These are phyloP conservation scores for Psilocybe subaeruginosa DNA, from an alignment of 768 basidiomycete species.

Conservation along the genomic window DNA sequence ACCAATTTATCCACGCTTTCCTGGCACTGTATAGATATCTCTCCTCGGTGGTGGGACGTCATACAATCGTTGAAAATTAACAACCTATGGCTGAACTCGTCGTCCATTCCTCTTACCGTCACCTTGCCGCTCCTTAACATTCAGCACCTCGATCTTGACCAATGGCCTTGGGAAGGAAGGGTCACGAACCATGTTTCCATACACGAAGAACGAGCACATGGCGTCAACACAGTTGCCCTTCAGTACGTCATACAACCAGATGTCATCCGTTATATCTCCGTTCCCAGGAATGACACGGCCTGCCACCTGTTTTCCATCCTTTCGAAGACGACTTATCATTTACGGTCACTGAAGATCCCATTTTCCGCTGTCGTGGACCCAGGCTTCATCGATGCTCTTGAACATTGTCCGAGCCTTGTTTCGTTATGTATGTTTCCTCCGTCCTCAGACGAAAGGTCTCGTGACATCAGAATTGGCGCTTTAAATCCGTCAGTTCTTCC, in stretches of 20 bases:
- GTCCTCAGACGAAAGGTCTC: conserved; percentile 22
- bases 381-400: conserved; percentile 27
- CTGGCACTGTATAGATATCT: conserved; percentile 41
- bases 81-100: conserved; percentile 37
- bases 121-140: conserved; percentile 18
- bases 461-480: conserved; percentile 17
- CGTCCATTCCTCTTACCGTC: conserved; percentile 20
- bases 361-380: conserved; percentile 28
- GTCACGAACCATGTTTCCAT: conserved; percentile 35
- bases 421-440: conserved; percentile 35
- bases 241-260: conserved; percentile 31
- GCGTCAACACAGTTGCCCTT: conserved; percentile 30
- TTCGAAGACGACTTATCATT: conserved; percentile 12
- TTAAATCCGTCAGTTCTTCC: conserved; percentile 24
- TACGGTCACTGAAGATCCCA: conserved; percentile 23
- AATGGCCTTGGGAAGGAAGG: conserved; percentile 40
- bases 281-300: conserved; percentile 35
- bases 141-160: conserved; percentile 34
- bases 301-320: conserved; percentile 28
- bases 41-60: conserved; percentile 32
- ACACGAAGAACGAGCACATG: conserved; percentile 32
- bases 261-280: conserved; percentile 31
- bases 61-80: conserved; percentile 30
- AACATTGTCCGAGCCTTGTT: conserved; percentile 30
- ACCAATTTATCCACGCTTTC: conserved; percentile 33